A percentile compares a stretch with the other conserved stretches of the same genome.
Evolutionary conservation across 805 yeast genomes (phyloP).

Genomic region (Wickerhamia fluorescens): DNA sequence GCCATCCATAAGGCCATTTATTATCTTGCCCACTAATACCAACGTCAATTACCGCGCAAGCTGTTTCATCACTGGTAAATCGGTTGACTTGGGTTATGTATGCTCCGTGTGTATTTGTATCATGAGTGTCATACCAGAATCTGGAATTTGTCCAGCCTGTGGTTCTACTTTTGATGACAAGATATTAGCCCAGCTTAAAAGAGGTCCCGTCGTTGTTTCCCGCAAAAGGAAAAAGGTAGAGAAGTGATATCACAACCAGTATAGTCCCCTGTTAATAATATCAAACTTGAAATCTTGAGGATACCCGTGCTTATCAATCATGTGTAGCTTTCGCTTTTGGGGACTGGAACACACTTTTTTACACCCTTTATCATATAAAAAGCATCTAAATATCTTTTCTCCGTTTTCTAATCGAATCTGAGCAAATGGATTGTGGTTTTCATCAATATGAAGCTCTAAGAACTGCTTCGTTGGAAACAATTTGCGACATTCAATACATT

Average conservation of each 20-base stretch:
- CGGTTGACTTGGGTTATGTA: slow-evolving; percentile 89
- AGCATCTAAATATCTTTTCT: slow-evolving; percentile 36
- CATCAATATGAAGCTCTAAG: slow-evolving; percentile 44
- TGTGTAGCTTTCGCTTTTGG: slow-evolving; percentile 38
- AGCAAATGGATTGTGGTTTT: slow-evolving; percentile 46
- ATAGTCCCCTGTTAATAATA: slow-evolving; percentile 22
- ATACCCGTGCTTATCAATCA: slow-evolving; percentile 44
- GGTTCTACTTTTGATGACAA: slow-evolving; percentile 65
- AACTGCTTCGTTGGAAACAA: slow-evolving; percentile 38
- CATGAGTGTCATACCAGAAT: slow-evolving; percentile 60
- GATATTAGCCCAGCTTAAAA: slow-evolving; percentile 49
- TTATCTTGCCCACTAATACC: slow-evolving; percentile 75
- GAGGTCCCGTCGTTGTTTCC: slow-evolving; percentile 49
- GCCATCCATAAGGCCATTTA: slow-evolving; percentile 68
- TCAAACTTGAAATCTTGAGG: slow-evolving; percentile 31
- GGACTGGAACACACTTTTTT: slow-evolving; percentile 29
- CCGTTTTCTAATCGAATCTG: slow-evolving; percentile 31
- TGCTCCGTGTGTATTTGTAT: slow-evolving; percentile 91
- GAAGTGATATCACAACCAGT: neutral
- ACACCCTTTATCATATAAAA: slow-evolving; percentile 31
- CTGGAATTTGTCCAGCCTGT: slow-evolving; percentile 78
- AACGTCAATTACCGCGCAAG: slow-evolving; percentile 92
- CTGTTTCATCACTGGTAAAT: slow-evolving; percentile 83
- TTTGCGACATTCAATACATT: slow-evolving; percentile 27
- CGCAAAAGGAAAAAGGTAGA: slow-evolving; percentile 26